Percentiles rank a stretch among this genome's conserved stretches.
Evolutionary conservation across 768 basidiomycete species (phyloP).

Genomic region (Paxillus involutus): DNA sequence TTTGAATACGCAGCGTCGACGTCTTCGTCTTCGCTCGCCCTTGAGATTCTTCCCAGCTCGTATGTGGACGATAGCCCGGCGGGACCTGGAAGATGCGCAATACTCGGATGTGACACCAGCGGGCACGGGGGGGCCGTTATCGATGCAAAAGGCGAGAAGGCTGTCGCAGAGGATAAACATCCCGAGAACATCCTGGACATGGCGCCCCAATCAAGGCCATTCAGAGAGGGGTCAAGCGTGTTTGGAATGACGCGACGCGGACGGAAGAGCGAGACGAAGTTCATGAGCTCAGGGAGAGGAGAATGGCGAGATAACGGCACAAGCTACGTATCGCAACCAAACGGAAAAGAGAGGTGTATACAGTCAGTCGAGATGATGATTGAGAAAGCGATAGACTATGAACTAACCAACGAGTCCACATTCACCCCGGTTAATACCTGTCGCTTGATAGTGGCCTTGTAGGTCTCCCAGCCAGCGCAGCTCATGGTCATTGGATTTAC

Average conservation of each 20-base stretch:
- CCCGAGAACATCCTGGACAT: constrained; percentile 68
- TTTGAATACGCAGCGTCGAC: constrained; percentile 62
- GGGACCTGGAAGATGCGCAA: constrained; percentile 18
- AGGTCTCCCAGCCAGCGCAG: constrained; percentile 53
- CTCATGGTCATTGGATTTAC: constrained; percentile 83
- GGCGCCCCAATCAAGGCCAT: constrained; percentile 69
- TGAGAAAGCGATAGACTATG: not conserved
- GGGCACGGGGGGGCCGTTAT: constrained; percentile 25
- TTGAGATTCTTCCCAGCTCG: not conserved
- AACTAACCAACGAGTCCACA: constrained; percentile 66
- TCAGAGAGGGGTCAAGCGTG: constrained; percentile 53
- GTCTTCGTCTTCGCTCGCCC: constrained; percentile 20
- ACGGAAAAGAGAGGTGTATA: not conserved
- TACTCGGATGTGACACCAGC: constrained; percentile 11
- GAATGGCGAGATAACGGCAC: constrained; percentile 88
- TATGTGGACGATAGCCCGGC: constrained; percentile 14
- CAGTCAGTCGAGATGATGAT: not conserved
- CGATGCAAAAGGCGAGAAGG: constrained; percentile 5
- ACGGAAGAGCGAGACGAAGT: constrained; percentile 78
- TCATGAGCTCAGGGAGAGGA: constrained; percentile 79
- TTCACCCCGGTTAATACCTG: constrained; percentile 42
- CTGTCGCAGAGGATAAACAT: constrained; percentile 39
- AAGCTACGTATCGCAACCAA: constrained; percentile 45
- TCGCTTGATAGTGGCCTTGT: constrained; percentile 39
- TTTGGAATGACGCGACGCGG: constrained; percentile 81